phyloP scores from a whole-genome alignment of 768 basidiomycete species.

The Roridomyces roridus region DNA sequence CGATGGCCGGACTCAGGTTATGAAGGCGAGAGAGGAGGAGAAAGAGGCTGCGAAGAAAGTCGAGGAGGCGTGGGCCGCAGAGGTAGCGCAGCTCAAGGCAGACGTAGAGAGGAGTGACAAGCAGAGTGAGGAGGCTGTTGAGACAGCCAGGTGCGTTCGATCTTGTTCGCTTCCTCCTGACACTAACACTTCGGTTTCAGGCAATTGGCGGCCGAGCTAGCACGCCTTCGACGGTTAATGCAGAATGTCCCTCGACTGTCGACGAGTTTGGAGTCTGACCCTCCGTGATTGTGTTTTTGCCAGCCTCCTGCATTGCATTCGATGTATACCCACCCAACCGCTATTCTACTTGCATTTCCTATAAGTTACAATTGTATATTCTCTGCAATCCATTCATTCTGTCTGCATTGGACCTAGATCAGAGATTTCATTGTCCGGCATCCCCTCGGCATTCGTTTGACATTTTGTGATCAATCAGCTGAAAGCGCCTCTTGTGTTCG shows the following conservation, averaged over 20 bases:
- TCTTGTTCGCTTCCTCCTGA: constrained; percentile 2
- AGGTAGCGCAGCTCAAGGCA: constrained; percentile 58
- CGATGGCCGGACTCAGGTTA: constrained; percentile 50
- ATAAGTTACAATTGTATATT: too few relatives aligned
- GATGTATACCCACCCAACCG: neutral
- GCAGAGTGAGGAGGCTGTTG: constrained; percentile 62
- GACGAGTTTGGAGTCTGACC: constrained; percentile 9
- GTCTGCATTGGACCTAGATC: too few relatives aligned
- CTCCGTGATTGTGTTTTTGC: neutral
- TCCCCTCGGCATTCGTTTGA: too few relatives aligned
- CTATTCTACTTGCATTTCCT: neutral
- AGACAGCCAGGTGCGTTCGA: constrained; percentile 68
- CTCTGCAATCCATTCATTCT: too few relatives aligned
- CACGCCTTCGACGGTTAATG: constrained; percentile 77
- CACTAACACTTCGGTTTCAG: constrained; percentile 38
- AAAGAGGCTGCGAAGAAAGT: constrained; percentile 57
- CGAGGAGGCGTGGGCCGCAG: constrained; percentile 63
- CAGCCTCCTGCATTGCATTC: neutral
- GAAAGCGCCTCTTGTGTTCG: too few relatives aligned
- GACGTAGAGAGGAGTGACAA: constrained; percentile 59
- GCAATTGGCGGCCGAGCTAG: constrained; percentile 65
- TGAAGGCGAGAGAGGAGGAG: constrained; percentile 57
- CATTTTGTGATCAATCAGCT: too few relatives aligned
- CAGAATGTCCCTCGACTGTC: constrained; percentile 51
- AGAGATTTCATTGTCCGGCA: too few relatives aligned